Evolutionary conservation across 352 stramenopile species (phyloP).

Genomic region (Pythium pyrilobum): DNA sequence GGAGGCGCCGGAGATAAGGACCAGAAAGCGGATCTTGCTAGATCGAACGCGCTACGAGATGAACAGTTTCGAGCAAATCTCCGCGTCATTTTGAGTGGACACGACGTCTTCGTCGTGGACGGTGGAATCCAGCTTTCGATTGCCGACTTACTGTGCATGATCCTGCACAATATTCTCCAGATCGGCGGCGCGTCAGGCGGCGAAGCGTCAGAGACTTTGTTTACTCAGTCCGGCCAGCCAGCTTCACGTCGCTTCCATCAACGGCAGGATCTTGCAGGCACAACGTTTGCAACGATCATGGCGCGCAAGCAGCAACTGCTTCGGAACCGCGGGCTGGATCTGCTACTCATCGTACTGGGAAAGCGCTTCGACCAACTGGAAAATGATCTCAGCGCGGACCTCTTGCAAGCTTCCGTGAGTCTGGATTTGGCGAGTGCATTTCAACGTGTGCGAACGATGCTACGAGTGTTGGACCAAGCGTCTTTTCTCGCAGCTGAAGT

Average conservation of each 20-base stretch:
- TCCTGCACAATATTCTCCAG: constrained; percentile 45
- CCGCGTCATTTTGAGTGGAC: constrained; percentile 18
- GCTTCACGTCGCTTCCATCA: neutral
- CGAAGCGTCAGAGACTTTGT: neutral
- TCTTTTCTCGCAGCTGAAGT: constrained; percentile 48
- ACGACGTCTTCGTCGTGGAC: constrained; percentile 34
- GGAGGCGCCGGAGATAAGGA: neutral
- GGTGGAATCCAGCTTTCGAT: constrained; percentile 24
- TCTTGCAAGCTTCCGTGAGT: constrained; percentile 5
- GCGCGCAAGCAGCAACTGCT: constrained; percentile 38
- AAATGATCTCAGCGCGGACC: neutral
- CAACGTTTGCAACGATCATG: constrained; percentile 24
- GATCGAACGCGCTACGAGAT: constrained; percentile 3
- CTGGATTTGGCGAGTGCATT: constrained; percentile 20
- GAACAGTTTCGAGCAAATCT: constrained; percentile 16
- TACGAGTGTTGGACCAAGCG: constrained; percentile 64
- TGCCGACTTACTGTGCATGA: constrained; percentile 25
- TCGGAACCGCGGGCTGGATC: constrained; percentile 30
- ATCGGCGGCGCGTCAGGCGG: constrained; percentile 13
- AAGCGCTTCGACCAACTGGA: constrained; percentile 7
- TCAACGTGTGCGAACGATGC: constrained; percentile 31
- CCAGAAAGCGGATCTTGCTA: neutral
- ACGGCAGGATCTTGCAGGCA: constrained; percentile 10
- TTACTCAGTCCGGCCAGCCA: neutral
- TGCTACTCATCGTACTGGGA: constrained; percentile 18